A percentile compares a stretch with the other conserved stretches of the same genome.
phyloP scores from a whole-genome alignment of 805 yeast species.

The Saturnispora serradocipensis region DNA sequence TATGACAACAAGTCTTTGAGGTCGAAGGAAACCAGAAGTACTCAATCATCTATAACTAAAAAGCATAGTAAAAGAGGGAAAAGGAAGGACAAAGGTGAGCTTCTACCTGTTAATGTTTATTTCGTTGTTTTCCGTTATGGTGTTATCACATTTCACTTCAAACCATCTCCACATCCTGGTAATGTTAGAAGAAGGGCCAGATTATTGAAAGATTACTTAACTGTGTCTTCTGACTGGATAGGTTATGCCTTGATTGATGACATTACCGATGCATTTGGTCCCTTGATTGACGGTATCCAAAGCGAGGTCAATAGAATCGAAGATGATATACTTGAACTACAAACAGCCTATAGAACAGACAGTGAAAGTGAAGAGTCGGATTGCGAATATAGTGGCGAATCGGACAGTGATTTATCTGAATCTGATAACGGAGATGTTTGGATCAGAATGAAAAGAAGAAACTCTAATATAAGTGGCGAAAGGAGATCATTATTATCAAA shows the following conservation, averaged over 20 bases:
- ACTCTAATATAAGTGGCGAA: slow-evolving; percentile 22
- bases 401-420: slow-evolving; percentile 22
- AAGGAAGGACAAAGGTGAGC: slow-evolving; percentile 36
- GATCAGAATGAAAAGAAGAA: slow-evolving; percentile 23
- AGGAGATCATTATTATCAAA: slow-evolving; percentile 13
- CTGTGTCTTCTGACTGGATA: slow-evolving; percentile 92
- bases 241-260: slow-evolving; percentile 95
- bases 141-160: slow-evolving; percentile 86
- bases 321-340: slow-evolving; percentile 82
- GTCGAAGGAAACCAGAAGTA: slow-evolving; percentile 1
- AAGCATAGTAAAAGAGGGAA: slow-evolving; percentile 12
- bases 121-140: slow-evolving; percentile 87
- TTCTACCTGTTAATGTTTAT: slow-evolving; percentile 87
- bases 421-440: slow-evolving; percentile 31
- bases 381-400: slow-evolving; percentile 33
- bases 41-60: slow-evolving; percentile 16
- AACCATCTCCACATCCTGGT: slow-evolving; percentile 92
- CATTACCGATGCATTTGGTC: slow-evolving; percentile 95
- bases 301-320: slow-evolving; percentile 93
- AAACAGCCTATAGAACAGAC: slow-evolving; percentile 49
- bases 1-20: neutral
- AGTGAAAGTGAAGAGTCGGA: slow-evolving; percentile 37
- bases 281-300: slow-evolving; percentile 89
- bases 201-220: slow-evolving; percentile 74
- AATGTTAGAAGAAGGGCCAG: slow-evolving; percentile 93